Percentiles rank a stretch among this genome's conserved stretches.
phyloP scores from a whole-genome alignment of 2,329 filamentous ascomycete genomes.

The Coniochaeta ligniaria region DNA sequence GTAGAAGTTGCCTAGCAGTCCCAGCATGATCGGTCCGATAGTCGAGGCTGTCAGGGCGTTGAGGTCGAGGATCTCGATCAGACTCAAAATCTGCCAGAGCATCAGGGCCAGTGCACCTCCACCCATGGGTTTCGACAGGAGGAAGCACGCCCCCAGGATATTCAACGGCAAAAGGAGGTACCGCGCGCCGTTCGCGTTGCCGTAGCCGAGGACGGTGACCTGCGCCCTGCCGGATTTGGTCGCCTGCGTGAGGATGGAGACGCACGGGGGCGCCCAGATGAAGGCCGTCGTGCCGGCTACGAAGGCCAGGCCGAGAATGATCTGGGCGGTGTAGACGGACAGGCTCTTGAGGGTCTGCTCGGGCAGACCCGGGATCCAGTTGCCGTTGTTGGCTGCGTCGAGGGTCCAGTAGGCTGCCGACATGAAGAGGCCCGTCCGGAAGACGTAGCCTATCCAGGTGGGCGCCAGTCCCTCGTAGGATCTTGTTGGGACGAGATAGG shows the following conservation, averaged over 20 bases:
- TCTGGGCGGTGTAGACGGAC: constrained; percentile 72
- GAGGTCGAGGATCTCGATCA: constrained; percentile 57
- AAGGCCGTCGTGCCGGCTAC: constrained; percentile 81
- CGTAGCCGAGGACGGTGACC: constrained; percentile 82
- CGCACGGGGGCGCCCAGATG: constrained; percentile 76
- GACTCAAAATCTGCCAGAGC: constrained; percentile 81
- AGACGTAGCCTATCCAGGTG: constrained; percentile 73
- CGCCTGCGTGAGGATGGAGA: constrained; percentile 59
- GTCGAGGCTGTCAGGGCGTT: constrained; percentile 56
- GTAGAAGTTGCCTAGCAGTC: constrained; percentile 84
- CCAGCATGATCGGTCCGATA: constrained; percentile 78
- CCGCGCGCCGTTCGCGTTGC: constrained; percentile 84
- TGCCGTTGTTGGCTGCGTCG: constrained; percentile 79
- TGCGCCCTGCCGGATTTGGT: constrained; percentile 37
- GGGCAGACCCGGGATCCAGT: constrained; percentile 62
- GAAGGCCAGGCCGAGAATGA: constrained; percentile 71
- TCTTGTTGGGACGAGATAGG: constrained; percentile 72
- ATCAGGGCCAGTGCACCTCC: constrained; percentile 75
- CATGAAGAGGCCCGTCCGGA: constrained; percentile 69
- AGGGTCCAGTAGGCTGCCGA: constrained; percentile 80
- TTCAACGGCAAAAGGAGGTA: constrained; percentile 81
- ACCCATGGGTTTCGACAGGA: constrained; percentile 93
- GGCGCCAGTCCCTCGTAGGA: constrained; percentile 85
- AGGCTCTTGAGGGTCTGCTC: constrained; percentile 61
- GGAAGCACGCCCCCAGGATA: constrained; percentile 66